Evolutionary conservation across 2,329 filamentous ascomycete species (phyloP).

Genomic region (Biscogniauxia mediterranea): DNA sequence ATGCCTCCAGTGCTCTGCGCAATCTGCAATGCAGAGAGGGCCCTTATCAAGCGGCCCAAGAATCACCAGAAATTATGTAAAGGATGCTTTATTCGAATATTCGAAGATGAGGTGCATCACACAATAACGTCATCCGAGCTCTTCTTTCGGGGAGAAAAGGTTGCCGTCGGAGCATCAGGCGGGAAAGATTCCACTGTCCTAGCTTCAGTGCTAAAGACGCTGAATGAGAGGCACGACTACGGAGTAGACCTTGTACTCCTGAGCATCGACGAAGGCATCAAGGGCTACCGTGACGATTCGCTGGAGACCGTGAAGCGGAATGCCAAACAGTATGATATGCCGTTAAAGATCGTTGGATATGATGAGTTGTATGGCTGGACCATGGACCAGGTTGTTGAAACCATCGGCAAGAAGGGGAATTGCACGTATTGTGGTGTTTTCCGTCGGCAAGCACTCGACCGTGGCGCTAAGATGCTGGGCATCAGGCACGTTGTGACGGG

Average conservation of each 20-base stretch:
- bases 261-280: slow-evolving; percentile 96
- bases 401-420: slow-evolving; percentile 96
- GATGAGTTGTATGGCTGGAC: slow-evolving; percentile 96
- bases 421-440: slow-evolving; percentile 99
- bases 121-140: slow-evolving; percentile 82
- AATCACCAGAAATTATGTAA: slow-evolving; percentile 94
- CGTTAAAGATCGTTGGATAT: slow-evolving; percentile 88
- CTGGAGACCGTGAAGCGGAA: slow-evolving; percentile 96
- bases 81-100: slow-evolving; percentile 79
- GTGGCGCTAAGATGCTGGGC: slow-evolving; percentile 80
- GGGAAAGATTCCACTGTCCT: slow-evolving; percentile 97
- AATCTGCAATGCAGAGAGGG: slow-evolving; percentile 72
- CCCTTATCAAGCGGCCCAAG: slow-evolving; percentile 90
- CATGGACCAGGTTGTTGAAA: slow-evolving; percentile 97
- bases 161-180: slow-evolving; percentile 94
- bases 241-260: slow-evolving; percentile 81
- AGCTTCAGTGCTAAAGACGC: slow-evolving; percentile 87
- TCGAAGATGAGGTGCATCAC: slow-evolving; percentile 91
- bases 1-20: slow-evolving; percentile 81
- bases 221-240: slow-evolving; percentile 88
- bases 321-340: slow-evolving; percentile 85
- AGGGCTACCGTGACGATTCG: slow-evolving; percentile 92
- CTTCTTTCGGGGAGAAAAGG: slow-evolving; percentile 77
- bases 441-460: slow-evolving; percentile 86
- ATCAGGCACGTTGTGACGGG: slow-evolving; percentile 95